Conservation (phyloP, 139 green algal genomes). For the Chlamydomonas asymmetrica region DNA sequence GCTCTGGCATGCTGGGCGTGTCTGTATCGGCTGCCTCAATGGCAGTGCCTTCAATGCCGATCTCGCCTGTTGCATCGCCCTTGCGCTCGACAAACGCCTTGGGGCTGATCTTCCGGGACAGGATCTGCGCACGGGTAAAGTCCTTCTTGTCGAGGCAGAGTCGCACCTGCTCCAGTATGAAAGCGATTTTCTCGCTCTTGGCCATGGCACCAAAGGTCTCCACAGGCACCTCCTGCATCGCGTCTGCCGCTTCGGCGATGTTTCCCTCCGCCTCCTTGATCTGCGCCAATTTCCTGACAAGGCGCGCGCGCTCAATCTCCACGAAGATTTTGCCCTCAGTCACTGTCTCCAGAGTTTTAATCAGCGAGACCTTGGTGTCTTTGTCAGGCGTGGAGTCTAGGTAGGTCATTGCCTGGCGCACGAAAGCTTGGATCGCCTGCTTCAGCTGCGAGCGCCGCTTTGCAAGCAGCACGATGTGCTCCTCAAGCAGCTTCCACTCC, state of each 20-base stretch:
- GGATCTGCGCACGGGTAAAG: conserved; percentile 88
- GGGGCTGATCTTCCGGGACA: conserved; percentile 91
- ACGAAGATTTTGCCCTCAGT: conserved; percentile 99
- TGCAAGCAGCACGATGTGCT: conserved; percentile 92
- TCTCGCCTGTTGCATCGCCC: conserved; percentile 77
- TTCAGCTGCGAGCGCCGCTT: conserved; percentile 97
- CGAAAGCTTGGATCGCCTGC: conserved; percentile 89
- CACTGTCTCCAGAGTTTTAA: conserved; percentile 91
- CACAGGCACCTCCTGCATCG: conserved; percentile 96
- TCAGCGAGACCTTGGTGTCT: conserved; percentile 83
- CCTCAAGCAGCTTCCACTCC: conserved; percentile 91
- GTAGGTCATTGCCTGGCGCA: conserved; percentile 90
- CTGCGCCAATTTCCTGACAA: conserved; percentile 83
- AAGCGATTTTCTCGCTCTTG: conserved; percentile 98
- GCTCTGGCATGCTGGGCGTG: conserved; percentile 81
- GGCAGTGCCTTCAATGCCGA: conserved; percentile 88
- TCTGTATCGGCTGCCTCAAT: conserved; percentile 87
- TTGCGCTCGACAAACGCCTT: conserved; percentile 80
- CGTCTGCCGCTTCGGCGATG: conserved; percentile 88
- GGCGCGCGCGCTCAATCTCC: conserved; percentile 95
- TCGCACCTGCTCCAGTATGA: conserved; percentile 96
- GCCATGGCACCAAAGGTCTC: conserved; percentile 99
- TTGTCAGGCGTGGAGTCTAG: conserved; percentile 73
- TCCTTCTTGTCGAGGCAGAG: conserved; percentile 95
- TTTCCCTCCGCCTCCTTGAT: conserved; percentile 95